phyloP scores from a whole-genome alignment of 1,139 yeast species.

The Debaryomyces robertsiae region DNA sequence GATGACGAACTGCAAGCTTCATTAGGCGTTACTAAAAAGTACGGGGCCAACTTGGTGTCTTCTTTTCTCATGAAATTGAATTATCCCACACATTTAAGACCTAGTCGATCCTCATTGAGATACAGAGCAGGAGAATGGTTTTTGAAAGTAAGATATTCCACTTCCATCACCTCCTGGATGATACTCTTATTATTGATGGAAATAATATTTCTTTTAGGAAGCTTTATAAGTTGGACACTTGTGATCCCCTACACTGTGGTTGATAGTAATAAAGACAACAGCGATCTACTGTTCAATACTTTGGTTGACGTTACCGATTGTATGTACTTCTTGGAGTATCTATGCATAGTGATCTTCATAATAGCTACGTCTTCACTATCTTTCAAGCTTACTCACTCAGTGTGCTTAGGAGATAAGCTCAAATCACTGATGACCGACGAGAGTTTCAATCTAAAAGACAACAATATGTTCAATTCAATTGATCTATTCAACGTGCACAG shows the following conservation, averaged over 20 bases:
- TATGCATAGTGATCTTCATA: slow-evolving; percentile 29
- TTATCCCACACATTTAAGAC: slow-evolving; percentile 20
- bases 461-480: slow-evolving; percentile 39
- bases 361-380: slow-evolving; percentile 30
- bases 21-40: slow-evolving; percentile 2
- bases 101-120: slow-evolving; percentile 25
- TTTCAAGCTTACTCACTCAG: slow-evolving; percentile 26
- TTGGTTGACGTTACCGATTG: slow-evolving; percentile 23
- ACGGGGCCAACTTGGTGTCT: slow-evolving; percentile 33
- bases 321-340: slow-evolving; percentile 37
- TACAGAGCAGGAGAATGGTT: slow-evolving; percentile 38
- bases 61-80: slow-evolving; percentile 25
- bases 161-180: slow-evolving; percentile 22
- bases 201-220: slow-evolving; percentile 21
- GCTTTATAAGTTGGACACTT: slow-evolving; percentile 30
- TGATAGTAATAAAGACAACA: slow-evolving; percentile 20
- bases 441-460: slow-evolving; percentile 23
- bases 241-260: slow-evolving; percentile 28
- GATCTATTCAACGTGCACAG: slow-evolving; percentile 44
- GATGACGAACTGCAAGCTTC: slow-evolving; percentile 1
- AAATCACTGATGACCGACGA: slow-evolving; percentile 11
- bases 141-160: slow-evolving; percentile 38
- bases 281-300: slow-evolving; percentile 21
- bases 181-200: slow-evolving; percentile 21
- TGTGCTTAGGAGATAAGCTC: slow-evolving; percentile 7